Percentiles rank a stretch among this genome's conserved stretches.
phyloP scores from a whole-genome alignment of 306 rosid genomes.

The Malus orientalis region DNA sequence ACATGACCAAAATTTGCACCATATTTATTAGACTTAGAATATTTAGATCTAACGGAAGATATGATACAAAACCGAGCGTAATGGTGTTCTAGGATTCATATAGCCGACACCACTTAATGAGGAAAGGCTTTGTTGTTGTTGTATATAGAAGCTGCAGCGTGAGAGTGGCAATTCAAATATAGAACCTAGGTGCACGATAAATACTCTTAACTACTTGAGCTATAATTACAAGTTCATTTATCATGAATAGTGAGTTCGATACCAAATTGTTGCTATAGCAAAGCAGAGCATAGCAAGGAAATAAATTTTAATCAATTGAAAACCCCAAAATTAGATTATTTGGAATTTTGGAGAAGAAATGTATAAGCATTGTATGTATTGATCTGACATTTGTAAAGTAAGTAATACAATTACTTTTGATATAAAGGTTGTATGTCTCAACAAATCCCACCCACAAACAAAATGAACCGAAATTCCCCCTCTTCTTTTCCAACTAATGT shows the following conservation, averaged over 20 bases:
- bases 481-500: not conserved
- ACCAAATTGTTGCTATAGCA: not conserved
- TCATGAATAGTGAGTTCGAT: no score
- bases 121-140: no score
- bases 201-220: no score
- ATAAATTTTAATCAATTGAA: not conserved
- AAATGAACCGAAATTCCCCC: not conserved
- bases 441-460: not conserved
- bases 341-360: not conserved
- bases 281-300: not conserved
- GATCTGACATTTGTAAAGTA: not conserved
- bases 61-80: accelerated
- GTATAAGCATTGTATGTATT: not conserved
- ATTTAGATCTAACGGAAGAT: no score
- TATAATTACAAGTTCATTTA: no score
- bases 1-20: no score
- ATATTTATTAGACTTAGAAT: no score
- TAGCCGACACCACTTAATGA: no score
- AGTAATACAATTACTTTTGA: not conserved
- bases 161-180: no score
- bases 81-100: no score
- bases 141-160: no score
- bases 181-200: no score
- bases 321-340: not conserved
- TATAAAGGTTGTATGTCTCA: not conserved